Evolutionary conservation across 2,329 filamentous ascomycete species (phyloP), one percentile per base, ranked within the genome.

Genomic region (Rhynchosporium agropyri): DNA sequence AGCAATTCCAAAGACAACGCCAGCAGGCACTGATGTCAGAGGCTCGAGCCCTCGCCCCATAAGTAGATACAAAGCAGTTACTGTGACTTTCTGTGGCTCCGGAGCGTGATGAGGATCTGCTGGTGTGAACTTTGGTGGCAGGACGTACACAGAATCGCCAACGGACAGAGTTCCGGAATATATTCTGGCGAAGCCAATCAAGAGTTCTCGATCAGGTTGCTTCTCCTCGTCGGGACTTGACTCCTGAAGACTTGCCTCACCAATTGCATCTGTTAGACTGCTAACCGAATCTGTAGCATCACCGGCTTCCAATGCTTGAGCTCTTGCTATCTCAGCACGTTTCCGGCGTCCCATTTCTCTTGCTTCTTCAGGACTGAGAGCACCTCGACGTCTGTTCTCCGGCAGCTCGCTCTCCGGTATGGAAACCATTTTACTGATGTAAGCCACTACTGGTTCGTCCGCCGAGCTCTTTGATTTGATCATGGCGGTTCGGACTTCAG

Each of bases 401-500:
- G 91, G 90, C 4, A 99, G 80, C 71, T 99, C 94, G 76, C 91
- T 97, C 72, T 96, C 91, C 0, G 92, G 94, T 12, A 99, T 83
- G 0, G 95, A 95, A 1, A 98, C 91, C 92, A 99, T 97, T 76
- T 99, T 99, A 78, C 94, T 98, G 65, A 99, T 91, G 69, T 97
- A 99, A 8, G 91, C 94, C 1, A 99, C 91, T 0, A 96, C 87
- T 0, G 94, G 93, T 62, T 90, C 89, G 0, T 87, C 82, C 45
- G 84, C 81, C 0, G 81, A 82, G 3, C 85, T 85, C 72, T 90
- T 90, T 74, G 96, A 97, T 0, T 87, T 82, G 1, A 90, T 78
- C 88, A 98, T 94, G 4, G 94, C 91, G n/a, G 89, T 81, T 69
- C 86, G 89, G 60, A 98, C 79, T 6, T 81, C 78, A 1, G 84